These are phyloP conservation scores for Talaromyces sp. DNA, from an alignment of 2,329 filamentous ascomycete species.

Conservation along the genomic window DNA sequence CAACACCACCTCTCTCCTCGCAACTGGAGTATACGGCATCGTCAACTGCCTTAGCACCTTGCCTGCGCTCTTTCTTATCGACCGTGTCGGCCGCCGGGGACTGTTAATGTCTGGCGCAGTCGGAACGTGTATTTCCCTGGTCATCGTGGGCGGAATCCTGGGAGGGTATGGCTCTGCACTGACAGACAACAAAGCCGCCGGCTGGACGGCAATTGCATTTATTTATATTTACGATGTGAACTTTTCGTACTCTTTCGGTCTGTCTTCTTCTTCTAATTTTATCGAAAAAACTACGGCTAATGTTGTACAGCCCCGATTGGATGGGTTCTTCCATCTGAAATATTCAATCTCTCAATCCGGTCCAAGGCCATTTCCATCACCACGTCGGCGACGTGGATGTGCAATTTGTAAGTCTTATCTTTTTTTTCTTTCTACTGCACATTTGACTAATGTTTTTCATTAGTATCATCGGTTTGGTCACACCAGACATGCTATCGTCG, in stretches of 20 bases:
- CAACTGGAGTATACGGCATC: conserved; percentile 36
- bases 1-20: conserved; percentile 32
- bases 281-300: neutral
- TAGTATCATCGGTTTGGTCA: conserved; percentile 31
- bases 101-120: conserved; percentile 33
- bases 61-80: conserved; percentile 30
- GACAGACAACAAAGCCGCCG: conserved; percentile 25
- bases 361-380: conserved; percentile 36
- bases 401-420: conserved; percentile 28
- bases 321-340: conserved; percentile 37
- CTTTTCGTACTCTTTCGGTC: conserved; percentile 35
- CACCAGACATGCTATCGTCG: conserved; percentile 33
- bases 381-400: conserved; percentile 37
- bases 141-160: conserved; percentile 32
- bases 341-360: conserved; percentile 35
- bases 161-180: conserved; percentile 27
- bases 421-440: neutral
- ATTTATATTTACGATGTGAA: conserved; percentile 37
- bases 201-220: conserved; percentile 35
- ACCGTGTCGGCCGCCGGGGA: conserved; percentile 29
- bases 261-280: conserved; percentile 5
- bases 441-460: neutral
- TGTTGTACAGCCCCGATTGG: conserved; percentile 27
- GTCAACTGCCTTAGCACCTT: conserved; percentile 34
- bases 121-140: conserved; percentile 32